These are phyloP conservation scores for Mucor mucedo DNA, from an alignment of 371 early-diverging fungal species.

Conservation along the genomic window DNA sequence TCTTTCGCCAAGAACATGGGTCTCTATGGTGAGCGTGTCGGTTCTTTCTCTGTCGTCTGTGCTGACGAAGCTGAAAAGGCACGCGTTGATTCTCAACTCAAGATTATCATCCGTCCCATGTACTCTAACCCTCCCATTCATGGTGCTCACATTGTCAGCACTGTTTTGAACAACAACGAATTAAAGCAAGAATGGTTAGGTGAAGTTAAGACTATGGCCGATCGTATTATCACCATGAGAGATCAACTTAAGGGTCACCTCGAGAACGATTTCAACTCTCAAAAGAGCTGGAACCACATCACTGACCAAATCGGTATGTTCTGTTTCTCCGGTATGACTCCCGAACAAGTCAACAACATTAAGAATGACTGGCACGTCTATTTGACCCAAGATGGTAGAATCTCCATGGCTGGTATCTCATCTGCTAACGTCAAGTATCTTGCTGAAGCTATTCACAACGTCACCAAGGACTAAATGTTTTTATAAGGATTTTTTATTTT, in stretches of 20 bases:
- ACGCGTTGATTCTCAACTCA: conserved; percentile 91
- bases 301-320: conserved; percentile 99
- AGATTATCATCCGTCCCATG: conserved; percentile 95
- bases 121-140: conserved; percentile 98
- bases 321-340: conserved; percentile 95
- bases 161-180: conserved; percentile 79
- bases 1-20: conserved; percentile 99
- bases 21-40: conserved; percentile 98
- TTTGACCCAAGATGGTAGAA: conserved; percentile 95
- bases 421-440: conserved; percentile 93
- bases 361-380: conserved; percentile 91
- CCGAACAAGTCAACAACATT: conserved; percentile 88
- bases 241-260: conserved; percentile 77
- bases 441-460: conserved; percentile 94
- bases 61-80: conserved; percentile 81
- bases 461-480: conserved; percentile 67
- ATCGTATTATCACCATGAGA: conserved; percentile 95
- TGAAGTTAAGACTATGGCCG: conserved; percentile 97
- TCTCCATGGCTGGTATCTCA: conserved; percentile 96
- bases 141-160: conserved; percentile 93
- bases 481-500: background rate
- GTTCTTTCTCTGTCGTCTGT: conserved; percentile 91
- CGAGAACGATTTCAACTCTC: conserved; percentile 81
- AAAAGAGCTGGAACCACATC: conserved; percentile 91
- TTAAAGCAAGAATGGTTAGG: conserved; percentile 87